A percentile compares a stretch with the other conserved stretches of the same genome.
Evolutionary conservation across 106 monocot genomes (phyloP).

Genomic region (Ottelia alismoides): DNA sequence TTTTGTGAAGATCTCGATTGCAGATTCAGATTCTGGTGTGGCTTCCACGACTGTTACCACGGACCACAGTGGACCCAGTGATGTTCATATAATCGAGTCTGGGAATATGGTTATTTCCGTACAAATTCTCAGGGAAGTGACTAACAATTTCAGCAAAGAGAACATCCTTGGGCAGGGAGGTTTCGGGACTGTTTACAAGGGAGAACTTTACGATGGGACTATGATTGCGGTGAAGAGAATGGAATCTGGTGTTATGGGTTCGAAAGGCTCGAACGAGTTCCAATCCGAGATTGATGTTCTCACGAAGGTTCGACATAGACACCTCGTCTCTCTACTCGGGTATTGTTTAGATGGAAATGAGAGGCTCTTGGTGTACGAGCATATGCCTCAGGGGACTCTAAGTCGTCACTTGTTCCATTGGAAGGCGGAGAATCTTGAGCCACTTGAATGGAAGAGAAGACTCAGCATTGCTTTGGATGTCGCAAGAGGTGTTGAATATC

Average conservation of each 20-base stretch:
- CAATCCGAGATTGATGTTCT: conserved; percentile 42
- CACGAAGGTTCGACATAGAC: conserved; percentile 36
- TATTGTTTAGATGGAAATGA: conserved; percentile 46
- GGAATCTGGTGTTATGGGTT: too few relatives aligned
- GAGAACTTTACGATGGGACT: conserved; percentile 34
- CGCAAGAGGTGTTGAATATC: conserved; percentile 3
- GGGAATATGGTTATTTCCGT: too few relatives aligned
- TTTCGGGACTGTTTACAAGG: conserved; percentile 56
- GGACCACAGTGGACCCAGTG: too few relatives aligned
- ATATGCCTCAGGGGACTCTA: conserved; percentile 1
- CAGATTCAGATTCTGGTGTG: too few relatives aligned
- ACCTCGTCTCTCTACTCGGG: conserved; percentile 46
- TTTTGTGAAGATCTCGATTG: too few relatives aligned
- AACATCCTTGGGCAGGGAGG: conserved; percentile 53
- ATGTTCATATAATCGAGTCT: too few relatives aligned
- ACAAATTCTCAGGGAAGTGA: conserved; percentile 31
- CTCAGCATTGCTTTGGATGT: conserved; percentile 5
- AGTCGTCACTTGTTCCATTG: not conserved
- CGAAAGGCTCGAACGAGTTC: conserved; percentile 35
- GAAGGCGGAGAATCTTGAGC: not conserved
- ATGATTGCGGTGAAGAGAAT: conserved; percentile 45
- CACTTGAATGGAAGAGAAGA: not conserved
- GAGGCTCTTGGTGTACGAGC: conserved; percentile 6
- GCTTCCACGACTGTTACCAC: too few relatives aligned
- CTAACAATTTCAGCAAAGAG: conserved; percentile 34